Evolutionary conservation across 1,284 basidiomycete species (phyloP), one percentile per base, ranked within the genome.

Genomic region (Acaromyces ingoldii): DNA sequence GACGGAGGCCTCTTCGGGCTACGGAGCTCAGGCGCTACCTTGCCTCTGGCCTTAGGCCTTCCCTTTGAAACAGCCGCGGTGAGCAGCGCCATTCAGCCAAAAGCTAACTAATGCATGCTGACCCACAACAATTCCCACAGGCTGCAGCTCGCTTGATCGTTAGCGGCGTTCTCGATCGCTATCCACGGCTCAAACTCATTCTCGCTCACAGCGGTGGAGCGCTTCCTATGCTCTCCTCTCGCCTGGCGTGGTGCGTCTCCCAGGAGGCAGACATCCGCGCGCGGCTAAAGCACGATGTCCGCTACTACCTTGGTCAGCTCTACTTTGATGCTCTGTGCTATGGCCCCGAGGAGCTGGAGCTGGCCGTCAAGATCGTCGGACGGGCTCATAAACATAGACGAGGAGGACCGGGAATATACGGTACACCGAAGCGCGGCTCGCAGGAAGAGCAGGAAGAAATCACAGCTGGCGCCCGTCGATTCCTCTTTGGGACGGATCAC

Each of bases 31-130:
- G 89, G 89, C 0, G 88, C 91, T 60, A 89, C 89, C 28, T 81
- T 91, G 21, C 86, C 88, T 1, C 81, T 91, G 43, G 87, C 88
- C 0, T 79, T 91, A 11, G 88, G 89, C 1, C 90, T 91, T 76
- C 89, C 89, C 1, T 86, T 91, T 65, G 89, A 91, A 76, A 91
- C 88, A 17, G 89, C 89, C 1, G 84, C 84, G 26, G 88, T 88
- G 64, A 74, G 84, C 76, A n/a, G 15, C 7, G 7, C 28, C 21
- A 40, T 17, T 13, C 33, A n/a, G 19, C n/a, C 33, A 34, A 13
- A 34, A 34, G 13, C 33, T 13, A n/a, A 34, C 33, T 34, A 13
- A 13, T 7, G 38, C 17, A 13, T 40, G 17, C 17, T 40, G 38
- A 40, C 38, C 38, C 38, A 13, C 28, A 9, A 19, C 7, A 22